Base-by-base conservation (phyloP, 345 rosid species). In the Salix koriyanagi region DNA sequence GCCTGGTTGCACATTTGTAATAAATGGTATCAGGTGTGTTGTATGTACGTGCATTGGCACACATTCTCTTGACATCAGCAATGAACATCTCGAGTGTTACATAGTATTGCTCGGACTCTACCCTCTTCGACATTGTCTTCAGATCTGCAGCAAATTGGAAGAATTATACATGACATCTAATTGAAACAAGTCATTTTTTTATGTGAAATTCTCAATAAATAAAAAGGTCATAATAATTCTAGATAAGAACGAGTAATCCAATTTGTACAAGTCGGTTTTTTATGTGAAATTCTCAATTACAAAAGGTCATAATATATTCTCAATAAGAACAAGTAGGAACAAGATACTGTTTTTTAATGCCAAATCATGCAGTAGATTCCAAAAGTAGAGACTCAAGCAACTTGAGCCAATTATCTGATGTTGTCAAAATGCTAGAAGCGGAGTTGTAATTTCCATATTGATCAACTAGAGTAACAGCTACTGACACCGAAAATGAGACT, bases 41-140 rank as follows among this genome's bases (percentile, higher is more conserved):
- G 83, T 94, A 96, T 19, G 93, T 87, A 65, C 96, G 89, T 67
- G 97, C 96, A 81, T 96, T 94, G 39, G 86, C 83, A 83, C 92
- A 94, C 98, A 96, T 96, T 81, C 98, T 83, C 90, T 90, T 96
- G 74, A 81, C 98, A 81, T 96, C 99, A 15, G 97, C 96, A 36
- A 91, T 81, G 83, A 96, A 96, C 99, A 94, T 96, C 83, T 96
- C 99, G 18, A 96, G 81, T 0, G 99, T 96, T 52, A 91, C 93
- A 54, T 96, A 94, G 76, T 91, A 96, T 85, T 89, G 97, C 82
- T 94, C 99, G 1, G 98, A 91, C 76, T 96, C 99, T 61, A 94
- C 97, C 80, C 98, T 88, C 85, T 91, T 96, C 0, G 89, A 82
- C 90, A 94, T 90, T 28, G 97, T 94, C 91, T 88, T 94, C 85